Conservation (phyloP, 441 rosid species). For the Biscutella laevigata region DNA sequence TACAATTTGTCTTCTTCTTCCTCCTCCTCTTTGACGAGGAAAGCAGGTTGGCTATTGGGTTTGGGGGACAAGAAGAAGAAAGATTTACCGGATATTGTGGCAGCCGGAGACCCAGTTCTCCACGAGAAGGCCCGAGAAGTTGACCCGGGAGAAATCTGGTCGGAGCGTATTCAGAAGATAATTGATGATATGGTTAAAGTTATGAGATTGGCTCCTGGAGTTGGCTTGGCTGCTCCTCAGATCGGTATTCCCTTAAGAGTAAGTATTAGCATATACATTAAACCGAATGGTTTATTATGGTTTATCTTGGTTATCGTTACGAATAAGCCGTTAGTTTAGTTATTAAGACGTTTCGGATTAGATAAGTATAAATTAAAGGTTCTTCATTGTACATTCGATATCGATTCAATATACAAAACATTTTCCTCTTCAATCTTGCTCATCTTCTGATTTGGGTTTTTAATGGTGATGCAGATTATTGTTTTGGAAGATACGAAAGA, state of each 20-base stretch:
- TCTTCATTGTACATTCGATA: too few species aligned
- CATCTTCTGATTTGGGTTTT: neutral
- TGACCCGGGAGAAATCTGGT: constrained; percentile 59
- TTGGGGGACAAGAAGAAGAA: constrained; percentile 59
- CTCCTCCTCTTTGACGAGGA: constrained; percentile 35
- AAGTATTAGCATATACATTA: too few species aligned
- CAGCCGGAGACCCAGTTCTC: constrained; percentile 85
- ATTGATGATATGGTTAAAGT: constrained; percentile 66
- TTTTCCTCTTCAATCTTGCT: too few species aligned
- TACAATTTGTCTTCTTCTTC: constrained; percentile 20
- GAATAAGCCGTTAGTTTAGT: too few species aligned
- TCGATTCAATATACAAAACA: too few species aligned
- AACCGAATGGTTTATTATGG: too few species aligned
- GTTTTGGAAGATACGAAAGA: constrained; percentile 86
- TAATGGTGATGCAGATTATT: constrained; percentile 47
- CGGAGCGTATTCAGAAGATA: constrained; percentile 75
- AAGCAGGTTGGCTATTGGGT: constrained; percentile 91
- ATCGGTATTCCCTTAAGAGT: constrained; percentile 77
- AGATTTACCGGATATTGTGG: constrained; percentile 53
- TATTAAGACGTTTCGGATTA: too few species aligned
- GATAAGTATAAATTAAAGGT: too few species aligned
- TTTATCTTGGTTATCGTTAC: too few species aligned
- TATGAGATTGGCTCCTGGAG: constrained; percentile 85
- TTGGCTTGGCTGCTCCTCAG: constrained; percentile 95
- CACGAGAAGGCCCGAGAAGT: constrained; percentile 76